phyloP scores from a whole-genome alignment of 345 rosid species.

The Dimocarpus longan region DNA sequence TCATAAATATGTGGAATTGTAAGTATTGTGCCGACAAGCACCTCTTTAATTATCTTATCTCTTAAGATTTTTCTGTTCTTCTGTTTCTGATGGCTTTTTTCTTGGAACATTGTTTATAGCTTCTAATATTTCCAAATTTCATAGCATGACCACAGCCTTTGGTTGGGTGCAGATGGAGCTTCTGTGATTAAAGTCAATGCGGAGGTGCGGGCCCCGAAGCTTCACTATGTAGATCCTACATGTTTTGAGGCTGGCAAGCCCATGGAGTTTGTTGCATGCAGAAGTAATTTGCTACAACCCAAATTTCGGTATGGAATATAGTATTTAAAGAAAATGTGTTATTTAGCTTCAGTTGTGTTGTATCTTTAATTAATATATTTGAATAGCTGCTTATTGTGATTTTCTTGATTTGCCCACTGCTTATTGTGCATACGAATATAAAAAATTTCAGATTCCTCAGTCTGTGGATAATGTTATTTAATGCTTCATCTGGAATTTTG shows the following conservation, averaged over 20 bases:
- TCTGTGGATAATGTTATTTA: neutral
- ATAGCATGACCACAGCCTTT: slow-evolving; percentile 12
- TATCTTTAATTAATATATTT: slow-evolving; percentile 4
- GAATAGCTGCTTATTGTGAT: neutral
- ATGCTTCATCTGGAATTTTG: slow-evolving; percentile 10
- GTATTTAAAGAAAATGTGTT: slow-evolving; percentile 11
- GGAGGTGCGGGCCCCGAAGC: slow-evolving; percentile 63
- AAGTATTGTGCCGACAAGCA: neutral
- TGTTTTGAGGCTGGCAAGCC: slow-evolving; percentile 96
- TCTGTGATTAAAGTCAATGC: slow-evolving; percentile 58
- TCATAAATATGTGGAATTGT: neutral
- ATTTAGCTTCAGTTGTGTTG: neutral
- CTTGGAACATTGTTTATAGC: neutral
- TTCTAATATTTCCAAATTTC: slow-evolving; percentile 2
- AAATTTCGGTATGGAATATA: slow-evolving; percentile 61
- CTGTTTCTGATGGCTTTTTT: neutral
- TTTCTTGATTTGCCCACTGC: neutral
- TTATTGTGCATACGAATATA: neutral
- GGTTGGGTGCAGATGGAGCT: slow-evolving; percentile 54
- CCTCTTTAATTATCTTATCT: neutral
- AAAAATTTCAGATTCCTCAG: neutral
- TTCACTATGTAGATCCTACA: slow-evolving; percentile 82
- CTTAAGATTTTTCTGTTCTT: neutral
- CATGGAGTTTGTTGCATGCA: slow-evolving; percentile 82
- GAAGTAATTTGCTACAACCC: slow-evolving; percentile 72